Base-by-base conservation (phyloP, 345 rosid species). In the Viola odorata region DNA sequence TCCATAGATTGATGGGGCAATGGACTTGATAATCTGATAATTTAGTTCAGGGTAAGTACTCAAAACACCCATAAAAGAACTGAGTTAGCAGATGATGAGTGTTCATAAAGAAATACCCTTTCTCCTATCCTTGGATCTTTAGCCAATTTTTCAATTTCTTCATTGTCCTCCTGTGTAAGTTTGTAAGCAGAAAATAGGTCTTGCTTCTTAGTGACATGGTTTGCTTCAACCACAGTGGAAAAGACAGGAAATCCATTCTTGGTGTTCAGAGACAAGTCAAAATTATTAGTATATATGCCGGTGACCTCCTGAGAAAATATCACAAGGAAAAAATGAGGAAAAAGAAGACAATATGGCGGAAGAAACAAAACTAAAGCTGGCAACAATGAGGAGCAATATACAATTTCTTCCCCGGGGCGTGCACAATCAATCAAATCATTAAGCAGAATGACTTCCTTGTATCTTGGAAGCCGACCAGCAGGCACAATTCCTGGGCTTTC, bases 401-500 rank as follows among this genome's bases (percentile, higher is more conserved):
- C 99, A 74, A 94, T 86, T 79, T 91, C 97, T 78, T 94, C 99
- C 50, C 97, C 99, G 15, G 97, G 96, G 63, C 89, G 89, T 44
- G 99, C 99, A 58, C 99, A 94, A 69, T 86, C 97, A 67, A 91
- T 94, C 72, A 94, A 83, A 73, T 94, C 99, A 71, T 91, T 91
- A 69, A 94, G 64, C 64, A 90, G 71, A 65, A 94, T 94, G 70
- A 94, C 96, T 85, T 94, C 97, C 79, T 94, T 94, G 86, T 85
- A 85, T 86, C 99, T 85, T 52, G 99, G 97, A 71, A 94, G 97
- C 68, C 97, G 82, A 50, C 99, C 99, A 36, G 99, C 99, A 64
- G 97, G 99, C 50, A 94, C 97, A 61, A 87, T 94, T 75, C 97
- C 97, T 53, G 99, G 99, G 74, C 97, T 90, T 82, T 94, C 99